Conservation (phyloP, 2,329 filamentous ascomycete species). For the Zasmidium cellare region DNA sequence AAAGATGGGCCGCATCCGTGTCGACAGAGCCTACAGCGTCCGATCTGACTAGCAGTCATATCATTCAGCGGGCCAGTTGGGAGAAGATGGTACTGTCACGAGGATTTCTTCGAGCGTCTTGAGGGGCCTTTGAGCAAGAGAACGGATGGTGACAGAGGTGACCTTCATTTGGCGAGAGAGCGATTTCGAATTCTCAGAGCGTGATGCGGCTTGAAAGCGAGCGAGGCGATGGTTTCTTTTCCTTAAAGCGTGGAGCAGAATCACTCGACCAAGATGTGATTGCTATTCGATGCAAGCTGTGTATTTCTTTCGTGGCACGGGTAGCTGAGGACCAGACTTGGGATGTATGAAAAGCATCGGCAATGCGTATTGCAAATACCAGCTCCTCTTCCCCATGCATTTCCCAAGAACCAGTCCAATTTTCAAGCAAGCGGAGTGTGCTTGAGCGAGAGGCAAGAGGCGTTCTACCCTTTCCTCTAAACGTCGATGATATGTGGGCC, state of each 20-base stretch:
- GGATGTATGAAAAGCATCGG: no score
- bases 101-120: background rate
- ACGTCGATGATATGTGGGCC: no score
- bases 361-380: no score
- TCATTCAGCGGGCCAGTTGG: background rate
- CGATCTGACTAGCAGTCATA: slow-evolving; percentile 18
- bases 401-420: no score
- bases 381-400: no score
- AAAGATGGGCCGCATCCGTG: slow-evolving; percentile 23
- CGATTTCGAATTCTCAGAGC: background rate
- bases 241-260: background rate
- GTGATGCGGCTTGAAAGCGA: background rate
- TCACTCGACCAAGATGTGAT: background rate
- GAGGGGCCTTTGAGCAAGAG: background rate
- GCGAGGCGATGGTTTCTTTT: background rate
- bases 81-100: background rate
- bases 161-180: background rate
- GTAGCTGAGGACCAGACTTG: no score
- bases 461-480: no score
- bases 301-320: no score
- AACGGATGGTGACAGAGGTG: background rate
- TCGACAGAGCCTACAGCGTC: slow-evolving; percentile 26
- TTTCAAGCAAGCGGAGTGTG: no score
- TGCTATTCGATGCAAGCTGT: background rate
- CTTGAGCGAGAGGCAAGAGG: no score